phyloP scores from a whole-genome alignment of 2,329 filamentous ascomycete species.

The Didymella segeticola region DNA sequence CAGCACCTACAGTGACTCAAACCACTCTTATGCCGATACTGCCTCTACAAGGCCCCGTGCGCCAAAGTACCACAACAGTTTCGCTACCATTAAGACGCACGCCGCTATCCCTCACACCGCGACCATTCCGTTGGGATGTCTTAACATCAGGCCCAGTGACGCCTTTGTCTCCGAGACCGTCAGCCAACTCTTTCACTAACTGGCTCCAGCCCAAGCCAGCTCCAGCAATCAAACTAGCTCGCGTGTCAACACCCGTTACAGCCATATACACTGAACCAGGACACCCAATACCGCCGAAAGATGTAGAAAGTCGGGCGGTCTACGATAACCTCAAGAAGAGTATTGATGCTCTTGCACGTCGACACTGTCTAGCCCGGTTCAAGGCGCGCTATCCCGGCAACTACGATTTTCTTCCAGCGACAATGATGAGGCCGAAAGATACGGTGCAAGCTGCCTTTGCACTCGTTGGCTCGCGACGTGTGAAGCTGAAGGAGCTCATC shows the following conservation, averaged over 20 bases:
- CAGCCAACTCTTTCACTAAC: conserved; percentile 28
- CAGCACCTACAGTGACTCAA: conserved; percentile 4
- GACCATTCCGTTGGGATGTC: conserved; percentile 25
- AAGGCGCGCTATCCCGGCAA: neutral
- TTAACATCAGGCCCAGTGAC: conserved; percentile 16
- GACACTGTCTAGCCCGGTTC: conserved; percentile 18
- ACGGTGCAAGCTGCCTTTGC: neutral
- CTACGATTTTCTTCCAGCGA: neutral
- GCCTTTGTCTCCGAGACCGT: conserved; percentile 20
- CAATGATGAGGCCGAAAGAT: conserved; percentile 5
- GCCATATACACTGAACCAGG: neutral
- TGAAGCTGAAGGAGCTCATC: neutral
- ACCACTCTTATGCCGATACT: neutral
- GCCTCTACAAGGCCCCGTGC: neutral
- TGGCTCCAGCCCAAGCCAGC: conserved; percentile 17
- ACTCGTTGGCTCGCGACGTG: neutral
- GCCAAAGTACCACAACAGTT: neutral
- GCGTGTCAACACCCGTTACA: neutral
- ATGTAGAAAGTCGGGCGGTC: neutral
- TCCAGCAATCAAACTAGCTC: conserved; percentile 1
- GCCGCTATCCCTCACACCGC: conserved; percentile 11
- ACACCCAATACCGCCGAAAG: neutral
- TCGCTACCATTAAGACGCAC: neutral
- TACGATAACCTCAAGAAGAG: neutral
- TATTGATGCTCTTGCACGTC: neutral